Conservation (phyloP, 768 basidiomycete species). For the Hypsizygus marmoreus region DNA sequence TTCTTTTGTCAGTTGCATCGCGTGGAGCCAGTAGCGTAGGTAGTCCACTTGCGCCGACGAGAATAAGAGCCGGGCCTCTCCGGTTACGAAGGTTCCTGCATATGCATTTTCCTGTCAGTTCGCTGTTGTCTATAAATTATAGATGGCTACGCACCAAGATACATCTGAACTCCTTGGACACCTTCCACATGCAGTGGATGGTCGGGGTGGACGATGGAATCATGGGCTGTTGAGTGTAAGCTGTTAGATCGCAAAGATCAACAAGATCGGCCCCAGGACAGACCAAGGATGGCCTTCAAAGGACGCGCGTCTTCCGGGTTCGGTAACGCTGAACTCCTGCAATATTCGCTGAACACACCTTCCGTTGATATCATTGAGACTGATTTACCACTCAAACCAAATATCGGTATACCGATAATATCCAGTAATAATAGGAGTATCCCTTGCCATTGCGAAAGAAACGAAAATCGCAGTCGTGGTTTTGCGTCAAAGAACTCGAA, state of each 20-base stretch:
- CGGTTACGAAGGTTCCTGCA: constrained; percentile 67
- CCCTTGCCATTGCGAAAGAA: constrained; percentile 23
- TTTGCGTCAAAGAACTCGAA: background rate
- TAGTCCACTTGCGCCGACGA: constrained; percentile 87
- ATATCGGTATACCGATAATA: constrained; percentile 88
- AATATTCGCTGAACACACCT: constrained; percentile 5
- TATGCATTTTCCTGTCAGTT: background rate
- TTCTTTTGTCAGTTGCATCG: constrained; percentile 64
- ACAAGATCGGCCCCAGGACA: constrained; percentile 5
- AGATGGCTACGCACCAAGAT: constrained; percentile 49
- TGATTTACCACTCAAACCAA: constrained; percentile 72
- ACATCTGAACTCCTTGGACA: constrained; percentile 68
- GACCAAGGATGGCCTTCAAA: constrained; percentile 68
- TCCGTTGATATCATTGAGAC: background rate
- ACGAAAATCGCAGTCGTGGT: constrained; percentile 4
- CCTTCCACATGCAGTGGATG: constrained; percentile 72
- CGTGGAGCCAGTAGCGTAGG: constrained; percentile 80
- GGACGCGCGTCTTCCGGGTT: constrained; percentile 58
- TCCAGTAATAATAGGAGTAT: constrained; percentile 55
- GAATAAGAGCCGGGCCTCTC: constrained; percentile 78
- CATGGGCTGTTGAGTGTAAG: constrained; percentile 46
- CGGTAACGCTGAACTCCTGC: constrained; percentile 60
- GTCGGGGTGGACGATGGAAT: constrained; percentile 66
- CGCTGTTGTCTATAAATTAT: background rate
- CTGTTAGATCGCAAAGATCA: constrained; percentile 1